These are phyloP conservation scores for Kluyveromyces starmeri DNA, from an alignment of 805 yeast species.

Conservation along the genomic window DNA sequence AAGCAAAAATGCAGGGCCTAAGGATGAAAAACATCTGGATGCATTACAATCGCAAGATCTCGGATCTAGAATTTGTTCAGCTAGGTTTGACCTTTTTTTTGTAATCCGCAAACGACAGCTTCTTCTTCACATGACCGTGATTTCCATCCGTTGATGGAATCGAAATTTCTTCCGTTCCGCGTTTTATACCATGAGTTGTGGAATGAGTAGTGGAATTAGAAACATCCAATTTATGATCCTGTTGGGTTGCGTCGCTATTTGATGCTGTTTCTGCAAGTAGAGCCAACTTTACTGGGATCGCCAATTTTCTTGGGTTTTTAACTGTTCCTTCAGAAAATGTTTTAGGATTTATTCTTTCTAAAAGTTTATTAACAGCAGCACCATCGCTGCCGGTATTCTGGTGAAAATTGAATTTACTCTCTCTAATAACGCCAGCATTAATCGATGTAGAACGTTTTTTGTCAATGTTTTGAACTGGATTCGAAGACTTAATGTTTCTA, in stretches of 20 bases:
- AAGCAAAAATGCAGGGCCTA: too few relatives aligned
- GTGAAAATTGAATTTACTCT: neutral
- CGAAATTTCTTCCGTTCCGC: neutral
- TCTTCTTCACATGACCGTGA: constrained; percentile 18
- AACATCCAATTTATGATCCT: neutral
- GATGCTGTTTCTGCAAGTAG: neutral
- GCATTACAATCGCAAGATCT: too few relatives aligned
- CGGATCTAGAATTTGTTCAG: too few relatives aligned
- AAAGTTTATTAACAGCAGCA: neutral
- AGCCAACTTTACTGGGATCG: constrained; percentile 15
- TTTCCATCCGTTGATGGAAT: neutral
- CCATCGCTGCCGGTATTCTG: neutral
- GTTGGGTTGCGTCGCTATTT: neutral
- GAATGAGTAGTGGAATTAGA: neutral
- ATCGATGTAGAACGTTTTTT: neutral
- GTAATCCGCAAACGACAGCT: constrained; percentile 31
- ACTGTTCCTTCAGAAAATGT: constrained; percentile 20
- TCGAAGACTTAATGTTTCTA: constrained; percentile 6
- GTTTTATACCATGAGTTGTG: too few relatives aligned
- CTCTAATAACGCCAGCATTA: neutral
- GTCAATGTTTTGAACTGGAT: constrained; percentile 4
- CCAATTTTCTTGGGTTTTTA: constrained; percentile 16
- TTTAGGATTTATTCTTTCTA: constrained; percentile 8
- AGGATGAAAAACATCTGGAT: too few relatives aligned
- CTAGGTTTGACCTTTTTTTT: constrained; percentile 23